These are phyloP conservation scores for Athelia psychrophila DNA, from an alignment of 1,284 basidiomycete genomes.

Conservation along the genomic window DNA sequence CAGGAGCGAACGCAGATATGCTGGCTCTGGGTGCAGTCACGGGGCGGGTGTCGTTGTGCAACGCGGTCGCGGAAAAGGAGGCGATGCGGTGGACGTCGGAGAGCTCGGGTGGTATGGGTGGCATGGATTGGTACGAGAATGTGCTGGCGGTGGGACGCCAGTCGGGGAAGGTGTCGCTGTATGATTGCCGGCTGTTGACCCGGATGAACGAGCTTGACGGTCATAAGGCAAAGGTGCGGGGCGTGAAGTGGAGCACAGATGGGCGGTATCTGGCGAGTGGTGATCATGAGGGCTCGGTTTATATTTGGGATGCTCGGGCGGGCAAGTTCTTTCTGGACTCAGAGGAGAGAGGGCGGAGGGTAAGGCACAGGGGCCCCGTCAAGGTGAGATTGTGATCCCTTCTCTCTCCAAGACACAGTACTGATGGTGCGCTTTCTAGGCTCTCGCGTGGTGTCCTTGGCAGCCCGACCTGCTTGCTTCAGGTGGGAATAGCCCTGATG, in stretches of 20 bases:
- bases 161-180: conserved; percentile 35
- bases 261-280: conserved; percentile 39
- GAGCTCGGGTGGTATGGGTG: conserved; percentile 32
- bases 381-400: conserved; percentile 28
- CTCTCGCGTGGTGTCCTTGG: conserved; percentile 93
- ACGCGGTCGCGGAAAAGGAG: conserved; percentile 27
- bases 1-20: conserved; percentile 22
- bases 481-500: conserved; percentile 73
- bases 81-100: conserved; percentile 33
- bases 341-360: conserved; percentile 32
- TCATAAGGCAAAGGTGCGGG: conserved; percentile 40
- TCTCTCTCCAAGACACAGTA: neutral
- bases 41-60: conserved; percentile 40
- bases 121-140: conserved; percentile 38
- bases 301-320: conserved; percentile 44
- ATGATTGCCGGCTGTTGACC: conserved; percentile 32
- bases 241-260: conserved; percentile 43
- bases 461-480: conserved; percentile 81
- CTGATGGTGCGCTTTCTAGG: conserved; percentile 40
- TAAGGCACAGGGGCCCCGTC: conserved; percentile 39
- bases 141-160: conserved; percentile 39
- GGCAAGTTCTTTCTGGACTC: conserved; percentile 26
- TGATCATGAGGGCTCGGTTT: conserved; percentile 38
- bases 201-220: conserved; percentile 25
- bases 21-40: conserved; percentile 37